Evolutionary conservation across 2,329 filamentous ascomycete species (phyloP).

Genomic region (Elsinoe necatrix): DNA sequence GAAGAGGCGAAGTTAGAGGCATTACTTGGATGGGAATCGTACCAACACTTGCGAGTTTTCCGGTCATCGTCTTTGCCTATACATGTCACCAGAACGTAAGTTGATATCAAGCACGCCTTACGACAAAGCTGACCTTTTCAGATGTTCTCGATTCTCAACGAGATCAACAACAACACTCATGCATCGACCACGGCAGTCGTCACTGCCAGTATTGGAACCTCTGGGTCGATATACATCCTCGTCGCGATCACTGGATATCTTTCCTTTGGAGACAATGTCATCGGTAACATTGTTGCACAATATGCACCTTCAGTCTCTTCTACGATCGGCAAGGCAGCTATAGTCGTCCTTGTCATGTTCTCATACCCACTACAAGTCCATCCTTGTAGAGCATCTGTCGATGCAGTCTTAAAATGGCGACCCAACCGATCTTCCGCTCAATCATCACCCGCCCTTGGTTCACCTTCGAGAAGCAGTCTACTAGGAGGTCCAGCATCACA

Average conservation of each 20-base stretch:
- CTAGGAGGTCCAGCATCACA: constrained; percentile 18
- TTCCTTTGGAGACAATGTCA: constrained; percentile 82
- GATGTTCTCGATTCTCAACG: constrained; percentile 99
- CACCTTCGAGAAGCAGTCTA: constrained; percentile 23
- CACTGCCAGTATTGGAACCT: constrained; percentile 73
- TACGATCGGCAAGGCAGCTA: constrained; percentile 88
- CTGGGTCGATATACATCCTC: constrained; percentile 78
- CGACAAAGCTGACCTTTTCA: constrained; percentile 31
- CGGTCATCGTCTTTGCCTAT: constrained; percentile 97
- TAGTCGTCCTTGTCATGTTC: constrained; percentile 92
- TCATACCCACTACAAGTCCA: constrained; percentile 94
- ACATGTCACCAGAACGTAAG: constrained; percentile 95
- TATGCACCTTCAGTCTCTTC: constrained; percentile 72
- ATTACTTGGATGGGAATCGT: constrained; percentile 73
- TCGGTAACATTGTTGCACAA: constrained; percentile 90
- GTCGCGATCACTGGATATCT: constrained; percentile 94
- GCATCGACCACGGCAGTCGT: constrained; percentile 71
- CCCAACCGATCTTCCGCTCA: constrained; percentile 35
- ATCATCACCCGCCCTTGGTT: constrained; percentile 15
- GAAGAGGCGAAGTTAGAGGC: constrained; percentile 65
- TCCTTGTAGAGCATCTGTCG: constrained; percentile 87
- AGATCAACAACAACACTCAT: constrained; percentile 78
- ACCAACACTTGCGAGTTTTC: constrained; percentile 73
- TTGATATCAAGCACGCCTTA: constrained; percentile 11
- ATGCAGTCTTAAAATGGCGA: constrained; percentile 90